Evolutionary conservation across 768 basidiomycete species (phyloP).

Genomic region (Mycena capillaripes): DNA sequence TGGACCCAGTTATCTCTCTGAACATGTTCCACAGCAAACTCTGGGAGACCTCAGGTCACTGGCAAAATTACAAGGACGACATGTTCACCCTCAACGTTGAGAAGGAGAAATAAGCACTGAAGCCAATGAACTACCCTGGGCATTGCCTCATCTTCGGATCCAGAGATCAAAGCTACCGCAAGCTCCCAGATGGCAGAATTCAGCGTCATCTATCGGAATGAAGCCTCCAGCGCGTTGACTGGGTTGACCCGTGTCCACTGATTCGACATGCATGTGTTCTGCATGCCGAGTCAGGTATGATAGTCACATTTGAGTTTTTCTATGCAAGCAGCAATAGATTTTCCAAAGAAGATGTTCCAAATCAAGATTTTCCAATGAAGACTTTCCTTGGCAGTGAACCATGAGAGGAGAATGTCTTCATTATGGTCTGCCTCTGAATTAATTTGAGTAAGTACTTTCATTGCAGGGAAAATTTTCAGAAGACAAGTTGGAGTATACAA

Average conservation of each 20-base stretch:
- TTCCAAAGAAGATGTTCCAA: too few relatives aligned
- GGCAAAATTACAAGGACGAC: constrained; percentile 97
- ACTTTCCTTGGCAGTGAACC: too few relatives aligned
- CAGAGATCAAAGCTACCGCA: constrained; percentile 93
- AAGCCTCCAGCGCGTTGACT: constrained; percentile 93
- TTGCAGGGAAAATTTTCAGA: too few relatives aligned
- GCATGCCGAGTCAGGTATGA: constrained; percentile 89
- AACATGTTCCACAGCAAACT: constrained; percentile 98
- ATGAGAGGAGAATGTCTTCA: too few relatives aligned
- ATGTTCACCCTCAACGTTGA: constrained; percentile 97
- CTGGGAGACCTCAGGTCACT: constrained; percentile 98
- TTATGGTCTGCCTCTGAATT: too few relatives aligned
- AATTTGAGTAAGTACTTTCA: too few relatives aligned
- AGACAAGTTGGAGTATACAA: too few relatives aligned
- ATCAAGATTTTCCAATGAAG: too few relatives aligned
- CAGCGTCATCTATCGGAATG: constrained; percentile 96
- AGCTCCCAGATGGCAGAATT: constrained; percentile 99
- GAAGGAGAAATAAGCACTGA: constrained; percentile 95
- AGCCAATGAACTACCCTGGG: constrained; percentile 99
- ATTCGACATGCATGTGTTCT: constrained; percentile 99
- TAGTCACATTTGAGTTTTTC: too few relatives aligned
- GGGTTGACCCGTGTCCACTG: constrained; percentile 94
- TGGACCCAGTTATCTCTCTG: constrained; percentile 87
- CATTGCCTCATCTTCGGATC: constrained; percentile 97
- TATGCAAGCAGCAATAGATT: too few relatives aligned